Conservation (phyloP, 768 basidiomycete species). For the Rubroboletus satanas region DNA sequence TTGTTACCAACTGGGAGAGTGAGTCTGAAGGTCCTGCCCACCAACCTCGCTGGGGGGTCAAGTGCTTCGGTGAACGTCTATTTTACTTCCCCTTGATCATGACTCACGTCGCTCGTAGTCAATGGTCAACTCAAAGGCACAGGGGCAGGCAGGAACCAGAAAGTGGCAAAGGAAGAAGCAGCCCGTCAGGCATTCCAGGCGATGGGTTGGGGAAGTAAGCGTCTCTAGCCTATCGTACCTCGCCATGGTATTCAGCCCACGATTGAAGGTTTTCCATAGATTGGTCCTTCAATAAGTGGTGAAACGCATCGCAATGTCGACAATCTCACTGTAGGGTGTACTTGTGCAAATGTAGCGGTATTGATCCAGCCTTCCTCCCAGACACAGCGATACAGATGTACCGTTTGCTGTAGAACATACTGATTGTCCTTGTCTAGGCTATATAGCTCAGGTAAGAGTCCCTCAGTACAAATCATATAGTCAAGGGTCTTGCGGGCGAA, state of each 20-base stretch:
- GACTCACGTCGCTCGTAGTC: constrained; percentile 36
- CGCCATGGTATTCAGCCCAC: not conserved
- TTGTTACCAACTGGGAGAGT: constrained; percentile 44
- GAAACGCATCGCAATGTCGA: not conserved
- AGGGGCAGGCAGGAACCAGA: constrained; percentile 57
- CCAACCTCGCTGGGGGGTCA: constrained; percentile 54
- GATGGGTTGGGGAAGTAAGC: constrained; percentile 49
- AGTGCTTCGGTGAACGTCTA: constrained; percentile 45
- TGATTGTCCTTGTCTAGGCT: not conserved
- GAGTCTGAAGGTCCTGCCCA: constrained; percentile 49
- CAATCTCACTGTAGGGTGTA: not conserved
- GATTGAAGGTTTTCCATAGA: constrained; percentile 15
- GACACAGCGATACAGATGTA: not conserved
- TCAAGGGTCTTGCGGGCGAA: not conserved
- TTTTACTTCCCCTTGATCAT: not conserved
- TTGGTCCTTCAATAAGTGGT: not conserved
- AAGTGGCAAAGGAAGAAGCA: constrained; percentile 67
- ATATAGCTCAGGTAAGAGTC: not conserved
- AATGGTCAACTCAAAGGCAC: constrained; percentile 45
- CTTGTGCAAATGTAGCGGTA: constrained; percentile 1
- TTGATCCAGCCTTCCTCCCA: not conserved
- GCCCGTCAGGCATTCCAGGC: constrained; percentile 50
- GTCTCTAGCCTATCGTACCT: not conserved
- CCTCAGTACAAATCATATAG: not conserved
- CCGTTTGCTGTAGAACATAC: not conserved